Evolutionary conservation across 176 grass and related monocot species (phyloP).

Genomic region (Urochloa ruziziensis): DNA sequence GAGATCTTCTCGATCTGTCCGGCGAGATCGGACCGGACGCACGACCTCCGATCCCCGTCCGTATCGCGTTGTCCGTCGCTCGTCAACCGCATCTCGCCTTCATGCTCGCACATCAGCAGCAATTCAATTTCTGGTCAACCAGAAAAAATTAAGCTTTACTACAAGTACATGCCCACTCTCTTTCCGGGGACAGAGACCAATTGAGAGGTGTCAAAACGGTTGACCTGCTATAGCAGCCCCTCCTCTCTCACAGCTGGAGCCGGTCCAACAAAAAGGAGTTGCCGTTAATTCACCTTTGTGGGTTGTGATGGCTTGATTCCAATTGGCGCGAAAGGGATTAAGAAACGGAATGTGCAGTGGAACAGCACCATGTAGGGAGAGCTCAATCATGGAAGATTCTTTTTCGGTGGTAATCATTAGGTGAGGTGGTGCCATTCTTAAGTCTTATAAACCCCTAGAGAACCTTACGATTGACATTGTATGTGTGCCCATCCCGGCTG

Average conservation of each 20-base stretch:
- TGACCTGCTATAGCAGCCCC: constrained; percentile 12
- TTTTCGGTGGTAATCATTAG: constrained; percentile 1
- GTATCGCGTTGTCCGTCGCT: neutral
- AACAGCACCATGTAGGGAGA: neutral
- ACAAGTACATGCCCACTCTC: neutral
- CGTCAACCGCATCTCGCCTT: neutral
- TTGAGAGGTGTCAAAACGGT: neutral
- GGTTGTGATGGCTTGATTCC: neutral
- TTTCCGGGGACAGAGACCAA: neutral
- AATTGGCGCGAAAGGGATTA: neutral
- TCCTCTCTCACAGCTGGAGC: neutral
- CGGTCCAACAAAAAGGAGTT: neutral
- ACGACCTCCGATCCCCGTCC: constrained; percentile 8
- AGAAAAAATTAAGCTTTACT: neutral
- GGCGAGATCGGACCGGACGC: constrained; percentile 22
- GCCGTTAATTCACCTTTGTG: neutral
- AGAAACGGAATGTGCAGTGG: neutral
- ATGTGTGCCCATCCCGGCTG: neutral
- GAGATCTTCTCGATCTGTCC: neutral
- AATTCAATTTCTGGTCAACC: neutral
- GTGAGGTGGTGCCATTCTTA: neutral
- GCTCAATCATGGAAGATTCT: neutral
- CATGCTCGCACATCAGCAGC: constrained; percentile 6
- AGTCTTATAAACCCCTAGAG: neutral
- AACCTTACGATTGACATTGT: neutral